These are phyloP conservation scores for Debaryomyces coudertii DNA, from an alignment of 1,139 yeast species.

Conservation along the genomic window DNA sequence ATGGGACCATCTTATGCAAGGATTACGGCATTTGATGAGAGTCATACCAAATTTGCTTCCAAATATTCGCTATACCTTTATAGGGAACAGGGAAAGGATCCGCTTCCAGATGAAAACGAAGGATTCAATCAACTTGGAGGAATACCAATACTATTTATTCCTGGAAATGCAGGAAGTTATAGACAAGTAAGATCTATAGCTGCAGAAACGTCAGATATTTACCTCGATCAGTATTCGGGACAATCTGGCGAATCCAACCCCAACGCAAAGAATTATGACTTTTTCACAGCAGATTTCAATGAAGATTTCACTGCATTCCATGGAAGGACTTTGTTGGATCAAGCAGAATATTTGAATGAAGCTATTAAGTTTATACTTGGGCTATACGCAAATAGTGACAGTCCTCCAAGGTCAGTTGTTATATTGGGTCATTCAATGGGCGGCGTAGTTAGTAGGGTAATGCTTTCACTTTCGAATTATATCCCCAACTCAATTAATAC, in stretches of 20 bases:
- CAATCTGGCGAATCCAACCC: constrained; percentile 24
- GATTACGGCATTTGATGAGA: constrained; percentile 68
- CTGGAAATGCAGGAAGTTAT: constrained; percentile 97
- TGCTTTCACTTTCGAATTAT: constrained; percentile 80
- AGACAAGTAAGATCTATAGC: constrained; percentile 93
- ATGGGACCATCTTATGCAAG: constrained; percentile 82
- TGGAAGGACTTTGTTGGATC: constrained; percentile 90
- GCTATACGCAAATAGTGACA: constrained; percentile 48
- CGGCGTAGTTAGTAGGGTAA: constrained; percentile 84
- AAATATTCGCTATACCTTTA: constrained; percentile 83
- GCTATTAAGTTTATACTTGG: constrained; percentile 77
- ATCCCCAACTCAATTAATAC: constrained; percentile 73
- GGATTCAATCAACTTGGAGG: constrained; percentile 56
- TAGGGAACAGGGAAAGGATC: constrained; percentile 75
- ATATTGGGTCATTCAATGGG: constrained; percentile 96
- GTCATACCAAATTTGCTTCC: constrained; percentile 72
- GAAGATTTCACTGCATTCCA: constrained; percentile 97
- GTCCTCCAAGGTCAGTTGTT: constrained; percentile 71
- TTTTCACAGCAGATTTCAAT: constrained; percentile 89
- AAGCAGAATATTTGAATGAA: constrained; percentile 90
- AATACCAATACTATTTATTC: constrained; percentile 86
- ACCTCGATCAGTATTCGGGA: constrained; percentile 35
- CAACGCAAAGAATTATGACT: constrained; percentile 58
- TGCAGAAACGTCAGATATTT: constrained; percentile 64
- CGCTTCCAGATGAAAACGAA: constrained; percentile 45